A percentile compares a stretch with the other conserved stretches of the same genome.
Evolutionary conservation across 2,329 filamentous ascomycete species (phyloP).

Genomic region (Cladophialophora chaetospira): DNA sequence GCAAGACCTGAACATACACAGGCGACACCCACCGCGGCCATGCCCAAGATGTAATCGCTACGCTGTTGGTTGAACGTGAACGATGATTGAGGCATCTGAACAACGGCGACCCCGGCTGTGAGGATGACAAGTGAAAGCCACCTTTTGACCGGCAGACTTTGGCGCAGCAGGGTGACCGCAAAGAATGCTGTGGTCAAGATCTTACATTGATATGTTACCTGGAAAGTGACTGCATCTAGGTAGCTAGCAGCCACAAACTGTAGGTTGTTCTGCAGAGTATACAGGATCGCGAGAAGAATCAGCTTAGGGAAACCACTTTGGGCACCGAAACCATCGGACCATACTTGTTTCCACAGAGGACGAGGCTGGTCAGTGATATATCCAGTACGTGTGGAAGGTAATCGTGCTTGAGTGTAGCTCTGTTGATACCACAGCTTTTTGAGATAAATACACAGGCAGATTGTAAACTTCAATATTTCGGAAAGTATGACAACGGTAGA

Average conservation of each 20-base stretch:
- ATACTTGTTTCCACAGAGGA: too few relatives aligned
- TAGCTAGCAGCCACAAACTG: conserved; percentile 92
- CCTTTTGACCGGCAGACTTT: conserved; percentile 68
- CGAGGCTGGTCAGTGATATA: too few relatives aligned
- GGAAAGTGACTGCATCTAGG: conserved; percentile 86
- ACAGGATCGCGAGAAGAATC: conserved; percentile 81
- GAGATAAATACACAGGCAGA: too few relatives aligned
- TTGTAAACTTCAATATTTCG: too few relatives aligned
- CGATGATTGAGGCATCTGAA: conserved; percentile 71
- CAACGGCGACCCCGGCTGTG: conserved; percentile 77
- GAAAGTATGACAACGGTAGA: too few relatives aligned
- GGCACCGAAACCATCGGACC: conserved; percentile 76
- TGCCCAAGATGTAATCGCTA: conserved; percentile 50
- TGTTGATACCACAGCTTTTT: too few relatives aligned
- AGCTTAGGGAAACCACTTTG: conserved; percentile 82
- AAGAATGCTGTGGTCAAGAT: conserved; percentile 89
- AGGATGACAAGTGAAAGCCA: conserved; percentile 83
- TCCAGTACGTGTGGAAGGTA: too few relatives aligned
- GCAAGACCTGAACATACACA: conserved; percentile 81
- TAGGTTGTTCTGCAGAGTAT: conserved; percentile 86
- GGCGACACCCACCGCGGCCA: conserved; percentile 72
- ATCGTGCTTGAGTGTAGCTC: too few relatives aligned
- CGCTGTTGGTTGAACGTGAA: conserved; percentile 56
- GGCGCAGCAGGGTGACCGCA: conserved; percentile 74
- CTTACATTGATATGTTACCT: conserved; percentile 91